phyloP scores from a whole-genome alignment of 768 basidiomycete species.

The Pisolithus tinctorius region DNA sequence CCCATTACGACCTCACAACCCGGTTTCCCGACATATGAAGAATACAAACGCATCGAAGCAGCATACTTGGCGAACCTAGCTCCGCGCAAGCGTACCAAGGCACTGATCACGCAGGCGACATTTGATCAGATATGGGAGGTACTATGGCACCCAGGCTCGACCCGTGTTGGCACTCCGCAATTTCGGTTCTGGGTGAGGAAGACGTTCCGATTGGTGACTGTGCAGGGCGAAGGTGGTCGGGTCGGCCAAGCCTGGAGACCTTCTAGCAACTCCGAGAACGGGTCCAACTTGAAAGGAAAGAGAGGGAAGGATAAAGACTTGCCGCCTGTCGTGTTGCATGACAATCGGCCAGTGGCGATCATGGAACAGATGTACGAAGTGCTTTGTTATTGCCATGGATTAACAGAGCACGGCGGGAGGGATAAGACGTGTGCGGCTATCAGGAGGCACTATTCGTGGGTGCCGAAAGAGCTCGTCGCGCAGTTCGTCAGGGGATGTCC shows the following conservation, averaged over 20 bases:
- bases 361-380: slow-evolving; percentile 76
- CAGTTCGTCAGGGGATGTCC: slow-evolving; percentile 77
- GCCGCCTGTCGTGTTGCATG: slow-evolving; percentile 54
- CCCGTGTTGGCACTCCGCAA: slow-evolving; percentile 48
- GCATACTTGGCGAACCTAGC: slow-evolving; percentile 55
- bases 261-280: too few relatives aligned
- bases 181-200: slow-evolving; percentile 82
- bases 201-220: slow-evolving; percentile 56
- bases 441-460: slow-evolving; percentile 68
- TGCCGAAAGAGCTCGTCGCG: slow-evolving; percentile 78
- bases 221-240: slow-evolving; percentile 11
- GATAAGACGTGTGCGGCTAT: slow-evolving; percentile 71
- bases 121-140: slow-evolving; percentile 72
- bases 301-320: slow-evolving; percentile 6
- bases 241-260: slow-evolving; percentile 9
- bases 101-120: slow-evolving; percentile 62
- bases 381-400: slow-evolving; percentile 65
- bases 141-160: slow-evolving; percentile 44
- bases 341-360: slow-evolving; percentile 67
- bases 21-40: slow-evolving; percentile 57
- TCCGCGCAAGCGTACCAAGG: slow-evolving; percentile 55
- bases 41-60: slow-evolving; percentile 52
- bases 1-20: slow-evolving; percentile 18
- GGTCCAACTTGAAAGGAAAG: too few relatives aligned
- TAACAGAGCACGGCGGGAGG: slow-evolving; percentile 63